Percentiles rank a stretch among this genome's conserved stretches.
These are phyloP conservation scores for Anisogramma anomala DNA, from an alignment of 2,329 filamentous ascomycete genomes.

Conservation along the genomic window DNA sequence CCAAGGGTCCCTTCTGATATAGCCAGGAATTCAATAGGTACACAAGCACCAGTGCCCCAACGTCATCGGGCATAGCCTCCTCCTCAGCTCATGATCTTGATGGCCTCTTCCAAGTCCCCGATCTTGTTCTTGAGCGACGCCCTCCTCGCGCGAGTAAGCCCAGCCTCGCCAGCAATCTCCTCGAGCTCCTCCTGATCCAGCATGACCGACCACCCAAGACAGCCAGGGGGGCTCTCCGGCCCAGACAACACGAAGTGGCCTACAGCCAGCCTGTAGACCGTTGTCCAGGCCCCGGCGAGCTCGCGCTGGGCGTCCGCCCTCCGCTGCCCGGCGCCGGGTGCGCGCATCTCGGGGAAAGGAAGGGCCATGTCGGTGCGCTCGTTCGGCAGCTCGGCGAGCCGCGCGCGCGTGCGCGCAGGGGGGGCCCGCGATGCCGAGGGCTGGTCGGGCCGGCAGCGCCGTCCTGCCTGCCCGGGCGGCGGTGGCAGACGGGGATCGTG, in stretches of 20 bases:
- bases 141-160: conserved; percentile 28
- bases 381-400: no score
- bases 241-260: conserved; percentile 42
- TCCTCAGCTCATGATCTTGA: conserved; percentile 15
- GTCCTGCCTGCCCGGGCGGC: conserved; percentile 30
- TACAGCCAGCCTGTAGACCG: conserved; percentile 46
- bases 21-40: no score
- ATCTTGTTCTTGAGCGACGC: conserved; percentile 34
- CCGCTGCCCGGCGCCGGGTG: conserved; percentile 17
- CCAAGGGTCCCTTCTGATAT: no score
- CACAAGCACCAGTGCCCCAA: not conserved
- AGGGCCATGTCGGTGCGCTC: not conserved
- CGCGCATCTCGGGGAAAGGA: not conserved
- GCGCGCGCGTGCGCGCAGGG: no score
- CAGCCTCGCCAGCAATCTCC: conserved; percentile 47
- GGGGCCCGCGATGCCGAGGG: no score
- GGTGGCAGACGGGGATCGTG: conserved; percentile 28
- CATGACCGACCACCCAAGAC: conserved; percentile 40
- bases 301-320: conserved; percentile 10
- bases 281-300: conserved; percentile 36
- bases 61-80: no score
- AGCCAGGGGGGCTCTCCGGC: conserved; percentile 35
- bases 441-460: conserved; percentile 18
- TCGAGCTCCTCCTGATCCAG: conserved; percentile 39
- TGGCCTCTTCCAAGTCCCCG: conserved; percentile 29